Percentiles rank a stretch among this genome's conserved stretches.
phyloP scores from a whole-genome alignment of 2,329 filamentous ascomycete genomes.

The Trichoderma koningii region DNA sequence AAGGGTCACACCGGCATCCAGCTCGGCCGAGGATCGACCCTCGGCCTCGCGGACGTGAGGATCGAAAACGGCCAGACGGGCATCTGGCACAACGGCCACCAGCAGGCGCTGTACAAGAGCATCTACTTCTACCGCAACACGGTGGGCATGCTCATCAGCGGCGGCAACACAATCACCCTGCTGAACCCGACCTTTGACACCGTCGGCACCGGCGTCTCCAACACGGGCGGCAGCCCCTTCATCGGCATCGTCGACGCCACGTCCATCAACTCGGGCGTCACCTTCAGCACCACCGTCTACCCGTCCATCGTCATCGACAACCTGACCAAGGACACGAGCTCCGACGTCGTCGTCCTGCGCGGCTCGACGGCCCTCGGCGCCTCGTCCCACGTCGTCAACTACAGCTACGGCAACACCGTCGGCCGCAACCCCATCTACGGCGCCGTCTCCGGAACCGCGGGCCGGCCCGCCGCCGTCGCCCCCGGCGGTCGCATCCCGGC shows the following conservation, averaged over 20 bases:
- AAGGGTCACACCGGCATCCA: slow-evolving; percentile 46
- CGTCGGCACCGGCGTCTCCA: slow-evolving; percentile 40
- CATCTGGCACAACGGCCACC: slow-evolving; percentile 47
- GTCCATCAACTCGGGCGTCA: slow-evolving; percentile 47
- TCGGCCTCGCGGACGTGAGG: slow-evolving; percentile 45
- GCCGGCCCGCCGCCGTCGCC: slow-evolving; percentile 41
- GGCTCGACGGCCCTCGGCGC: slow-evolving; percentile 37
- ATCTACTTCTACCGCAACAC: slow-evolving; percentile 49
- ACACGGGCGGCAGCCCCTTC: slow-evolving; percentile 44
- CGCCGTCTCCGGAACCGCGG: slow-evolving; percentile 35
- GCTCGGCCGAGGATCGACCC: slow-evolving; percentile 46
- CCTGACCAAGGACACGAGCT: slow-evolving; percentile 44
- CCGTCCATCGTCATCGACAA: slow-evolving; percentile 49
- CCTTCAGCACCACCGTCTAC: slow-evolving; percentile 41
- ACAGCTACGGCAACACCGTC: slow-evolving; percentile 48
- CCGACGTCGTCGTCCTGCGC: slow-evolving; percentile 40
- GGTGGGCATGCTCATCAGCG: slow-evolving; percentile 37
- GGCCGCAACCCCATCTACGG: slow-evolving; percentile 45
- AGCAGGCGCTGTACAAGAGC: slow-evolving; percentile 48
- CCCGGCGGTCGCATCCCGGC: slow-evolving; percentile 43
- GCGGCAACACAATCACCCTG: slow-evolving; percentile 45
- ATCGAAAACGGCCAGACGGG: slow-evolving; percentile 47
- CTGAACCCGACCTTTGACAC: slow-evolving; percentile 46
- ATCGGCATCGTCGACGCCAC: slow-evolving; percentile 46
- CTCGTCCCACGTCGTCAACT: slow-evolving; percentile 42